Base-by-base conservation (phyloP, 176 grass and related monocot genomes). In the Avena sativa region DNA sequence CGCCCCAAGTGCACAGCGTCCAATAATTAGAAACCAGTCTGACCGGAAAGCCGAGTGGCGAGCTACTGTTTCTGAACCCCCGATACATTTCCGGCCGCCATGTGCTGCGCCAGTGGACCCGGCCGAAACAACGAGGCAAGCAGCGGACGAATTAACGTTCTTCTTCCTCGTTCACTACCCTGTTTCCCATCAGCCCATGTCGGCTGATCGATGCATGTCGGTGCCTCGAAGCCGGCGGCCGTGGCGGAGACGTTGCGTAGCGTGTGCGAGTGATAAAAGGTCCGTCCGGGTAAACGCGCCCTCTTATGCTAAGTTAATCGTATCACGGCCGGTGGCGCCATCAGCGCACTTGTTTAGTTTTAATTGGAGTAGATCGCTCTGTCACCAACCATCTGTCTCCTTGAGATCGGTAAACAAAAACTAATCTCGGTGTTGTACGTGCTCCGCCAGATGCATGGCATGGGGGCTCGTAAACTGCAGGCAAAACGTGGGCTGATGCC, bases 401-500 rank as follows among this genome's bases (percentile, higher is more conserved):
- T 83, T 34, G 84, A 78, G 51, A 83, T 71, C 36, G 25, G 84
- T 90, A 61, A 85, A 81, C 46, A 81, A 70, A 15, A 43, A 7
- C n/a, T 21, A 17, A 32, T 12, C 12, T 11, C 20, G 12, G 2
- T 7, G 26, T 28, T 46, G 69, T 9, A 5, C 19, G 66, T 7
- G 0, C 11, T 32, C n/a, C 81, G 77, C 76, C 75, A 69, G 83
- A 50, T 6, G 28, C 25, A 46, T 14, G 48, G 28, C 25, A 46
- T 14, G 47, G 26, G 21, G 83, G 4, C 49, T 21, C 2, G 88
- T 67, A 51, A 50, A 78, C 78, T 28, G 63, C 52, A 72, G 63
- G 53, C 43, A 21, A 46, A 86, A 82, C 78, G 83, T 86, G 79
- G 60, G 81, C 71, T 44, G 50, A 15, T 86, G 88, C 83, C 60